Conservation (phyloP, 2,329 filamentous ascomycete genomes). For the Seiridium unicorne region DNA sequence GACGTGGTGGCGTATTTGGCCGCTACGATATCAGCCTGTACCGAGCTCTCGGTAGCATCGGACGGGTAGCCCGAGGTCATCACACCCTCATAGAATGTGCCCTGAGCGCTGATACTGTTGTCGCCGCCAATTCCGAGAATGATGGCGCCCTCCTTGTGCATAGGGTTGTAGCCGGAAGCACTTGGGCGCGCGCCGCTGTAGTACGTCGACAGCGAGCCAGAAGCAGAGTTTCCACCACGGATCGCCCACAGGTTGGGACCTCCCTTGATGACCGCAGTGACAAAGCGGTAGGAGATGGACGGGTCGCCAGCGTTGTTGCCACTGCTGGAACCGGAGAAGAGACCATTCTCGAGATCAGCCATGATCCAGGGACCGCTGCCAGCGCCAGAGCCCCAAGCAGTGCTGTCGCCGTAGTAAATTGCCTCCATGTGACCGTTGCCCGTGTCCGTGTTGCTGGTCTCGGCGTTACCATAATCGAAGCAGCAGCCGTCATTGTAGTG, state of each 20-base stretch:
- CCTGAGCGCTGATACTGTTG: conserved; percentile 57
- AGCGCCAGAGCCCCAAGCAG: conserved; percentile 52
- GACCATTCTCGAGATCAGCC: conserved; percentile 66
- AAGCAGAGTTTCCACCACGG: conserved; percentile 54
- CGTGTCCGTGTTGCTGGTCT: conserved; percentile 49
- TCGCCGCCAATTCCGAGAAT: conserved; percentile 71
- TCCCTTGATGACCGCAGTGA: conserved; percentile 58
- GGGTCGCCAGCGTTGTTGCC: conserved; percentile 50
- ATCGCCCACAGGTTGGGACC: conserved; percentile 56
- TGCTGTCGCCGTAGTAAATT: conserved; percentile 61
- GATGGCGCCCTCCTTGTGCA: conserved; percentile 65
- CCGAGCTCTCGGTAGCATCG: conserved; percentile 55
- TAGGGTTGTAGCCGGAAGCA: conserved; percentile 54
- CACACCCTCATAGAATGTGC: conserved; percentile 65
- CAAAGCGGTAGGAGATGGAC: conserved; percentile 52
- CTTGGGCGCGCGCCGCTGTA: conserved; percentile 56
- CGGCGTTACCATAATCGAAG: conserved; percentile 59
- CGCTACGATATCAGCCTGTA: conserved; percentile 60
- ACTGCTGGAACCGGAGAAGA: conserved; percentile 55
- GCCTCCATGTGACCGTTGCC: conserved; percentile 69
- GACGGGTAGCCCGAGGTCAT: conserved; percentile 63
- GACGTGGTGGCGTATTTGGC: conserved; percentile 52
- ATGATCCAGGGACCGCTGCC: conserved; percentile 66
- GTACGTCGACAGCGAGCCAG: conserved; percentile 55
- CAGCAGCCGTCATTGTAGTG: conserved; percentile 58